phyloP scores from a whole-genome alignment of 768 basidiomycete species.

The Neoboletus subvelutipes region DNA sequence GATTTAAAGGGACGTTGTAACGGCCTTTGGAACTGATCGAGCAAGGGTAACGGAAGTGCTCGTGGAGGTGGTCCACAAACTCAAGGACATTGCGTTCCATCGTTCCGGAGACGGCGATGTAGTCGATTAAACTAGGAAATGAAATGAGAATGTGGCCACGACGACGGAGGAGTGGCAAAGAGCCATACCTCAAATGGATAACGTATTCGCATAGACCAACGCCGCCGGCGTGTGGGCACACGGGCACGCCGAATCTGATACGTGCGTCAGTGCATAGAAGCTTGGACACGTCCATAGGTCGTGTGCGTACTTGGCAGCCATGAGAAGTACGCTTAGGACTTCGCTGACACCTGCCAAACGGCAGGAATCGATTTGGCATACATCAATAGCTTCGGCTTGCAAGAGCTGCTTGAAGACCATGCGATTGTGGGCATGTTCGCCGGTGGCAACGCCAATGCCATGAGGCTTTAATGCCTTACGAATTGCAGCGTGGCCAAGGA shows the following conservation, averaged over 20 bases:
- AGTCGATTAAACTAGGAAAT: constrained; percentile 76
- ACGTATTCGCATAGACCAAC: constrained; percentile 95
- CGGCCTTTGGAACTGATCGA: constrained; percentile 82
- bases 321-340: constrained; percentile 87
- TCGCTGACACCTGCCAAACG: constrained; percentile 93
- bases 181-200: constrained; percentile 68
- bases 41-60: constrained; percentile 87
- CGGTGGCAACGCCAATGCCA: constrained; percentile 92
- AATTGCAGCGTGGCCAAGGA: constrained; percentile 84
- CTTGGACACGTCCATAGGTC: neutral
- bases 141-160: constrained; percentile 5
- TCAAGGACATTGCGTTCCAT: constrained; percentile 96
- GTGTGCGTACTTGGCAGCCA: constrained; percentile 78
- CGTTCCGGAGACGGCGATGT: constrained; percentile 84
- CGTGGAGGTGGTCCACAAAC: constrained; percentile 88
- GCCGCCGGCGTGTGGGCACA: constrained; percentile 95
- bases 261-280: constrained; percentile 1
- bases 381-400: constrained; percentile 91
- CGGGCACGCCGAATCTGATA: constrained; percentile 79
- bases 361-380: constrained; percentile 94
- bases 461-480: constrained; percentile 79
- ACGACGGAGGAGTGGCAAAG: neutral
- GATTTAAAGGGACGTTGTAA: constrained; percentile 81
- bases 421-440: constrained; percentile 95
- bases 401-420: constrained; percentile 97